These are phyloP conservation scores for Globisporangium paddicum DNA, from an alignment of 352 stramenopile species.

Conservation along the genomic window DNA sequence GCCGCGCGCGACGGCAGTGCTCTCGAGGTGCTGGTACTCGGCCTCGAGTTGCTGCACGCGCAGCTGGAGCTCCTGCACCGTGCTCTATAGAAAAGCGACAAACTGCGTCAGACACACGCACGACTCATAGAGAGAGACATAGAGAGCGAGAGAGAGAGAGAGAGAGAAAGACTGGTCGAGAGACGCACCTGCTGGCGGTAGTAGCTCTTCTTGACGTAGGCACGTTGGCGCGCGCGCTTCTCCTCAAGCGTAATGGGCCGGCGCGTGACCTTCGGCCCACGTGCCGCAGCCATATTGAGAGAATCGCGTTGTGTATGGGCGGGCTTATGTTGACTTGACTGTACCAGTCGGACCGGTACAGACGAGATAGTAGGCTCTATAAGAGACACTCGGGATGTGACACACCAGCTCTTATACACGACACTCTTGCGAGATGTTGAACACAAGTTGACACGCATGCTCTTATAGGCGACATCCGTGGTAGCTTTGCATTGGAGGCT, in stretches of 20 bases:
- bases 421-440: no score
- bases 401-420: no score
- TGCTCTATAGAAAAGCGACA: slow-evolving; percentile 18
- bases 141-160: not conserved
- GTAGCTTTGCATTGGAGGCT: no score
- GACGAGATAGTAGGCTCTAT: no score
- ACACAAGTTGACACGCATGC: no score
- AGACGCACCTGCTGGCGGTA: slow-evolving; percentile 27
- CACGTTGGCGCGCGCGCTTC: slow-evolving; percentile 43
- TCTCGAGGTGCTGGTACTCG: slow-evolving; percentile 4
- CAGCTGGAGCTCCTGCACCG: slow-evolving; percentile 22
- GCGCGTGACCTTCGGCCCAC: not conserved
- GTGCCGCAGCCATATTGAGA: no score
- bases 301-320: no score
- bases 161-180: not conserved
- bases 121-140: not conserved
- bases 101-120: not conserved
- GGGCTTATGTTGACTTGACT: no score
- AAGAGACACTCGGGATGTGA: no score
- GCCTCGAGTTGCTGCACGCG: slow-evolving; percentile 24
- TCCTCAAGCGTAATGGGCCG: slow-evolving; percentile 24
- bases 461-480: no score
- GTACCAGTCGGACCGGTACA: no score
- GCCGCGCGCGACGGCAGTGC: not conserved
- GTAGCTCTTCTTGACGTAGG: slow-evolving; percentile 49